Evolutionary conservation across 192 early-diverging fungal species (phyloP), one percentile per base, ranked within the genome.

Genomic region (Backusella australiensis): DNA sequence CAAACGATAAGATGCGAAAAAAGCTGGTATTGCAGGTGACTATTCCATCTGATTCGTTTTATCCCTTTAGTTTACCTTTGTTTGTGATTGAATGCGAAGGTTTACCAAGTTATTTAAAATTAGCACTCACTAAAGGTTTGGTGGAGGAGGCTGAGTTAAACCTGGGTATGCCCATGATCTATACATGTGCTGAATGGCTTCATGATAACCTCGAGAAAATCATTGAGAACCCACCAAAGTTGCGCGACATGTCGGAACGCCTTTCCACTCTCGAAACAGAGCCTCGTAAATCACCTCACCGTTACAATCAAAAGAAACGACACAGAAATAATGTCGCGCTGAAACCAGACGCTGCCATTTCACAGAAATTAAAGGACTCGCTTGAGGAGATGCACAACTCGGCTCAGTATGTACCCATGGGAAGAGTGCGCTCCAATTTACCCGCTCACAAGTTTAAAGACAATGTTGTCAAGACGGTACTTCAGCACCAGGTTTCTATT

Each of bases 61-160:
- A 97, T 78, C 95, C 96, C 0, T 80, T 87, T 34, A 81, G 86
- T 35, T 78, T 88, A 15, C 92, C 90, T 2, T 86, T 87, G 1
- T 77, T 96, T 9, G 85, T 93, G n/a, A 73, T 96, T 36, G 72
- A 84, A 11, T 87, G 91, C 78, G 86, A 83, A n/a, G 75, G 71
- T 34, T 79, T 95, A 29, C 93, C 96, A 0, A 88, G 91, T 3
- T 96, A 94, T 78, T 83, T 95, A 15, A 85, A 87, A 67, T 83
- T 91, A 35, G 85, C 87, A 12, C 83, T 87, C 9, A 87, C 89
- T 5, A 81, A 85, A 46, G 84, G 78, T 68, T 75, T 91, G 0
- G 82, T 88, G 72, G 79, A 86, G 67, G 78, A 85, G 35, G 83
- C 80, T 4, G 81, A 80, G 52, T 53, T 74, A 1, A 71, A 83